Percentiles rank a stretch among this genome's conserved stretches.
phyloP scores from a whole-genome alignment of 306 rosid species.

The Mimosa pudica region DNA sequence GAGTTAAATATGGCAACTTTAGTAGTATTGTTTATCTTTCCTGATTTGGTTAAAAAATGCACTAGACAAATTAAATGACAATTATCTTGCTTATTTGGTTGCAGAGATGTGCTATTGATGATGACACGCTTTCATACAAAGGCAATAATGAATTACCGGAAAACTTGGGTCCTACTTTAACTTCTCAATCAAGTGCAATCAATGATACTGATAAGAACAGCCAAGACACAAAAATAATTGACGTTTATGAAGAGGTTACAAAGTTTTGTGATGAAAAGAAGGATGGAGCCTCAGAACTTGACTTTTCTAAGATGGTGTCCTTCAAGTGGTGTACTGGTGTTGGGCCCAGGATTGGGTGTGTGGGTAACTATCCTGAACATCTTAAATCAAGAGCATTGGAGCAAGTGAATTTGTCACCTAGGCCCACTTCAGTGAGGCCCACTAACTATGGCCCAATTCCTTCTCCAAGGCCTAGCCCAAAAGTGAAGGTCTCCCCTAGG shows the following conservation, averaged over 20 bases:
- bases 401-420: conserved; percentile 82
- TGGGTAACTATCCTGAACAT: conserved; percentile 85
- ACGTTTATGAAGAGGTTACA: conserved; percentile 28
- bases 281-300: conserved; percentile 40
- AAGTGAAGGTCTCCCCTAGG: conserved; percentile 77
- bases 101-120: conserved; percentile 84
- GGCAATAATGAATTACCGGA: conserved; percentile 38
- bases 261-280: conserved; percentile 34
- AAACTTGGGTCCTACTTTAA: conserved; percentile 28
- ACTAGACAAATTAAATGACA: neutral
- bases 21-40: neutral
- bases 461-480: conserved; percentile 96
- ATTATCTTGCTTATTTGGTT: conserved; percentile 7
- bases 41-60: neutral
- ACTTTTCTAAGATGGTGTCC: conserved; percentile 55
- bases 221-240: conserved; percentile 18
- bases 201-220: conserved; percentile 1
- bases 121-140: conserved; percentile 56
- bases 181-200: conserved; percentile 22
- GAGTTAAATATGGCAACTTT: too few relatives aligned
- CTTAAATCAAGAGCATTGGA: conserved; percentile 90
- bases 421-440: conserved; percentile 45
- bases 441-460: conserved; percentile 82
- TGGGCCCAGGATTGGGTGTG: conserved; percentile 92
- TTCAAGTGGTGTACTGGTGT: conserved; percentile 86